phyloP scores from a whole-genome alignment of 2,329 filamentous ascomycete species.

The Phoma sp. region DNA sequence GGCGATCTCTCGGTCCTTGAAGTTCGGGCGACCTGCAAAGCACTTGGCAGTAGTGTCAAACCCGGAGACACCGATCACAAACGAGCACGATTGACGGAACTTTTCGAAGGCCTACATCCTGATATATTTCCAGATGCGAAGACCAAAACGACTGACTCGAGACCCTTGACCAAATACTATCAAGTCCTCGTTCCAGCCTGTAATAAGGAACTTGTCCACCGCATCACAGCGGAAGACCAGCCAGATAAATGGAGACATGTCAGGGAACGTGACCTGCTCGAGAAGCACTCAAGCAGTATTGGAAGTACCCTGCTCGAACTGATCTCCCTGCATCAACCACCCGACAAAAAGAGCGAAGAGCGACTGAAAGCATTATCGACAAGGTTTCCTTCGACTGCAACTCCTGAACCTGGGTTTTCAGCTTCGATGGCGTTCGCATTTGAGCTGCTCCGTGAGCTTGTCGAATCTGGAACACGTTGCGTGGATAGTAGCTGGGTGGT shows the following conservation, averaged over 20 bases:
- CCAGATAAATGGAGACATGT: conserved; percentile 13
- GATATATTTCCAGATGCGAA: conserved; percentile 18
- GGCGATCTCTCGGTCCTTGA: conserved; percentile 35
- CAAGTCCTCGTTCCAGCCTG: conserved; percentile 31
- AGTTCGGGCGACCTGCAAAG: conserved; percentile 25
- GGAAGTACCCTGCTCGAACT: conserved; percentile 18
- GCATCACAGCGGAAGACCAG: conserved; percentile 4
- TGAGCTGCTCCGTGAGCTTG: conserved; percentile 20
- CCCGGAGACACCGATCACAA: conserved; percentile 23
- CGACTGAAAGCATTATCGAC: conserved; percentile 15
- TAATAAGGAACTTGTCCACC: conserved; percentile 22
- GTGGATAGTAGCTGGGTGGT: conserved; percentile 22
- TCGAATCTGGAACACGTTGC: not conserved
- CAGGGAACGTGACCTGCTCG: conserved; percentile 14
- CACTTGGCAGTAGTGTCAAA: conserved; percentile 23
- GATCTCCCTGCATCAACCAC: conserved; percentile 4
- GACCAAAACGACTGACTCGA: conserved; percentile 21
- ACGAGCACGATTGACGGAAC: conserved; percentile 22
- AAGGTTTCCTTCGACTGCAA: conserved; percentile 16
- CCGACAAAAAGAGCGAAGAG: not conserved
- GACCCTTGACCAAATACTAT: conserved; percentile 30
- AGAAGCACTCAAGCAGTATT: conserved; percentile 26
- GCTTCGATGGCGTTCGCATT: conserved; percentile 39
- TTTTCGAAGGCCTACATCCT: conserved; percentile 35
- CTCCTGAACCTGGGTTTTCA: conserved; percentile 23